Percentiles rank a stretch among this genome's conserved stretches.
Evolutionary conservation across 345 rosid species (phyloP).

Genomic region (Jatropha curcas): DNA sequence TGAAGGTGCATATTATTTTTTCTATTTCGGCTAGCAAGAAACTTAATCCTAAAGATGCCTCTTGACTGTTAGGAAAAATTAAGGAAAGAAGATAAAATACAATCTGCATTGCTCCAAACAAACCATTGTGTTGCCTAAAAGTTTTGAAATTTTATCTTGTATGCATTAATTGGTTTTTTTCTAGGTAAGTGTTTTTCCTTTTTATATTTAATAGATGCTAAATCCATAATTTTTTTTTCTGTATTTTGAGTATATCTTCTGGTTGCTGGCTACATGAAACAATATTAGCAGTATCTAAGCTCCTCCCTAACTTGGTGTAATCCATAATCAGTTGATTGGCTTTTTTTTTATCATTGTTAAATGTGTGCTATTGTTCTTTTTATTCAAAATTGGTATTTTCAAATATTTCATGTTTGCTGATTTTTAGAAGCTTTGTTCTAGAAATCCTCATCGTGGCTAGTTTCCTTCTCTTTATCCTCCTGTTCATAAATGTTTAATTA

Average conservation of each 20-base stretch:
- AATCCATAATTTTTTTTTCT: neutral
- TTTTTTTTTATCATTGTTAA: neutral
- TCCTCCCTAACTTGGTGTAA: neutral
- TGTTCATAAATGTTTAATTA: slow-evolving; percentile 9
- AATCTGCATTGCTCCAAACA: neutral
- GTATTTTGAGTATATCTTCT: neutral
- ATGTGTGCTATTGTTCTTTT: neutral
- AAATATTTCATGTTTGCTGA: neutral
- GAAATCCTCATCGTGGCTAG: neutral
- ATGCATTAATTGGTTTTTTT: neutral
- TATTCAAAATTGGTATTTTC: neutral
- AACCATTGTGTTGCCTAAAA: neutral
- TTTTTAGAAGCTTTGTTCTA: neutral
- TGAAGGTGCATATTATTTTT: slow-evolving; percentile 53
- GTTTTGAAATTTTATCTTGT: neutral
- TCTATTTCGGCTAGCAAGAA: slow-evolving; percentile 1
- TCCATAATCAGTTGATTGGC: neutral
- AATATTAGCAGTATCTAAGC: neutral
- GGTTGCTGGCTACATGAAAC: neutral
- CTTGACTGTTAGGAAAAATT: neutral
- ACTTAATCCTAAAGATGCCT: neutral
- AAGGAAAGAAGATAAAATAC: neutral
- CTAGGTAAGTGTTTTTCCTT: neutral
- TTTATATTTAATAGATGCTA: neutral
- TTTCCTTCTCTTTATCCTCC: neutral